Percentiles rank a stretch among this genome's conserved stretches.
These are phyloP conservation scores for Asterochloris erici DNA, from an alignment of 139 green algal species.

Conservation along the genomic window DNA sequence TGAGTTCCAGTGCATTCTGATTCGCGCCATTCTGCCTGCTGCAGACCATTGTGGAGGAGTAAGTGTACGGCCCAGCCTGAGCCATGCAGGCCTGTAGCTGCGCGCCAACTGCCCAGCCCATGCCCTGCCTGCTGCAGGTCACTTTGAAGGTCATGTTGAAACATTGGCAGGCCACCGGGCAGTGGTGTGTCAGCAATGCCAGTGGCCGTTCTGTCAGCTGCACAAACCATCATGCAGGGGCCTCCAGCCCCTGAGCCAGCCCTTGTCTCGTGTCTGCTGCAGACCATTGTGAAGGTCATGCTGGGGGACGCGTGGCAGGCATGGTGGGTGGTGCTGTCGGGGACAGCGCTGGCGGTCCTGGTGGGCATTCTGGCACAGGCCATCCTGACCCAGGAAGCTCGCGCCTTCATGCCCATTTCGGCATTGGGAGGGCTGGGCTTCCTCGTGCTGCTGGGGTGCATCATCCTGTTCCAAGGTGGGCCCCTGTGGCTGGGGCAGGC, in stretches of 20 bases:
- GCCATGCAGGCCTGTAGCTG: too few relatives aligned
- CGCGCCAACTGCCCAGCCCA: neutral
- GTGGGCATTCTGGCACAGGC: neutral
- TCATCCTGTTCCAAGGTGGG: slow-evolving; percentile 16
- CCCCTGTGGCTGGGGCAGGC: neutral
- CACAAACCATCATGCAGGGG: neutral
- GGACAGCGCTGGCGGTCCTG: neutral
- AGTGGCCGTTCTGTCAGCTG: neutral
- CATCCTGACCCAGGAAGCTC: neutral
- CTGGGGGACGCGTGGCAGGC: slow-evolving; percentile 11
- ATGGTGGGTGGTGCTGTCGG: slow-evolving; percentile 8
- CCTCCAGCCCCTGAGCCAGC: slow-evolving; percentile 4
- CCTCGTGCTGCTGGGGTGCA: neutral
- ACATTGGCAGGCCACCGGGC: neutral
- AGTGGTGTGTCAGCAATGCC: neutral
- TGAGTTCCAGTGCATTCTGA: neutral
- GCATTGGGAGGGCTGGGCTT: neutral
- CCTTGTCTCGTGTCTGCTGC: neutral
- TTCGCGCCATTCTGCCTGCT: neutral
- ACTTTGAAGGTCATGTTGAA: neutral
- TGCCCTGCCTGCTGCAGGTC: neutral
- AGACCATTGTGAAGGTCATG: slow-evolving; percentile 7
- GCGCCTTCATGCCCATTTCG: neutral
- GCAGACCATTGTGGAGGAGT: neutral
- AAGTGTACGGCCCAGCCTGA: too few relatives aligned